Evolutionary conservation across 345 rosid species (phyloP), one percentile per base, ranked within the genome.

Genomic region (Leavenworthia alabamica): DNA sequence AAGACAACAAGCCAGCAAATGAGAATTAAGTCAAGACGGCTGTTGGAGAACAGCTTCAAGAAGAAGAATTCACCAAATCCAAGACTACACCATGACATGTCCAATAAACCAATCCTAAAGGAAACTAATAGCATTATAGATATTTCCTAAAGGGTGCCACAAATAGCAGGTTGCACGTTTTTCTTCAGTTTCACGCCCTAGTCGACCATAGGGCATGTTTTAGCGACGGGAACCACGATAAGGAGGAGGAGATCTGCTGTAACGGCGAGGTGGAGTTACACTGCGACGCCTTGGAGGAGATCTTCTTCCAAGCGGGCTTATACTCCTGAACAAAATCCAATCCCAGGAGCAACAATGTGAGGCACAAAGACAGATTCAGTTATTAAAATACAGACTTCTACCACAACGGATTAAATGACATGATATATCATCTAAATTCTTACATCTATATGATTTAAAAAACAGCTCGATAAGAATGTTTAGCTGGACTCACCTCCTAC

Each of bases 161-260:
- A 31, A 28, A 46, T 23, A 46, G 32, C 52, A 12, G 33, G 3
- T 20, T 20, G 22, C 22, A 1, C 68, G 69, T 52, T 60, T 69
- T 39, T 68, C 67, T 53, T 61, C 73, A 11, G 56, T 60, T 56
- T 75, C 65, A 86, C 62, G 65, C 83, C 65, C 96, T 88, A 90
- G 80, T 55, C 75, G 76, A 29, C 65, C 86, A 63, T 76, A 83
- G 47, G 96, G 89, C 0, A 82, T 80, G 67, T 67, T 76, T 53
- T 73, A 82, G 29, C 73, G 76, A 44, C 79, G 89, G 22, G 80
- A 68, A 72, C 74, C 74, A 27, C 85, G 86, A 50, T 64, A 71
- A 16, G 82, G 86, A 37, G n/a, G n/a, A n/a, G 96, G 96, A 3
- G 94, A 83, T 73, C 86, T 78, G 81, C 96, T 88, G 76, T 76